Conservation (phyloP, 2,329 filamentous ascomycete genomes). For the Arthrobotrys entomopaga region DNA sequence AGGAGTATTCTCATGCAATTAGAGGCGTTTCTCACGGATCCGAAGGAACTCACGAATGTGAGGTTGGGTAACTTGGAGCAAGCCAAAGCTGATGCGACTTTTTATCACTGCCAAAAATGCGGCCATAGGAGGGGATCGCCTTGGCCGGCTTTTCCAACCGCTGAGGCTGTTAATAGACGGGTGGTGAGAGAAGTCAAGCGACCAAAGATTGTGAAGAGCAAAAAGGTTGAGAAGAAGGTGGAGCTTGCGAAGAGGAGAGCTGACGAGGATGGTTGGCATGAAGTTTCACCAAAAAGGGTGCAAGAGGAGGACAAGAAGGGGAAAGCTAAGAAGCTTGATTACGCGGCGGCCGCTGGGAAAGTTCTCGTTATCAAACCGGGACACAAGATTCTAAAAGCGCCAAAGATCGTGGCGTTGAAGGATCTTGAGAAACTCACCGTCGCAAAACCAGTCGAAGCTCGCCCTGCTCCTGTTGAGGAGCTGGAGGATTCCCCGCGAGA, state of each 20-base stretch:
- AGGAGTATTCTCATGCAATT: conserved; percentile 54
- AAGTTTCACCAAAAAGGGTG: conserved; percentile 22
- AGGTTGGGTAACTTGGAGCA: conserved; percentile 25
- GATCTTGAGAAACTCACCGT: conserved; percentile 29
- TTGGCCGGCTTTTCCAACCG: conserved; percentile 37
- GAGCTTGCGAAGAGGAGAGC: conserved; percentile 29
- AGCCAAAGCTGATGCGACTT: conserved; percentile 13
- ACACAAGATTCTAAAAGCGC: conserved; percentile 30
- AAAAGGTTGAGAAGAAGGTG: conserved; percentile 6
- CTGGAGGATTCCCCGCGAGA: conserved; percentile 14
- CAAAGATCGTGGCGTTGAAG: conserved; percentile 23
- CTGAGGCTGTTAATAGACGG: conserved; percentile 20
- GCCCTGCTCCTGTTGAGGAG: conserved; percentile 18
- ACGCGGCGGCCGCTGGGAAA: conserved; percentile 33
- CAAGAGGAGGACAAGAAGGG: conserved; percentile 1
- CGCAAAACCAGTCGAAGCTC: conserved; percentile 21
- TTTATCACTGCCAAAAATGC: conserved; percentile 23
- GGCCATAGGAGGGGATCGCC: conserved; percentile 2
- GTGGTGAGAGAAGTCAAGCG: conserved; percentile 23
- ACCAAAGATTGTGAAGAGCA: conserved; percentile 40
- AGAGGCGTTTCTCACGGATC: conserved; percentile 49
- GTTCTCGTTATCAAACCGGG: conserved; percentile 50
- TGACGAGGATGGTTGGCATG: conserved; percentile 25
- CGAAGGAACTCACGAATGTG: conserved; percentile 33
- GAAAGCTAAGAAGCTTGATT: conserved; percentile 22